Conservation (phyloP, 2,329 filamentous ascomycete species). For the Scorias spongiosa region DNA sequence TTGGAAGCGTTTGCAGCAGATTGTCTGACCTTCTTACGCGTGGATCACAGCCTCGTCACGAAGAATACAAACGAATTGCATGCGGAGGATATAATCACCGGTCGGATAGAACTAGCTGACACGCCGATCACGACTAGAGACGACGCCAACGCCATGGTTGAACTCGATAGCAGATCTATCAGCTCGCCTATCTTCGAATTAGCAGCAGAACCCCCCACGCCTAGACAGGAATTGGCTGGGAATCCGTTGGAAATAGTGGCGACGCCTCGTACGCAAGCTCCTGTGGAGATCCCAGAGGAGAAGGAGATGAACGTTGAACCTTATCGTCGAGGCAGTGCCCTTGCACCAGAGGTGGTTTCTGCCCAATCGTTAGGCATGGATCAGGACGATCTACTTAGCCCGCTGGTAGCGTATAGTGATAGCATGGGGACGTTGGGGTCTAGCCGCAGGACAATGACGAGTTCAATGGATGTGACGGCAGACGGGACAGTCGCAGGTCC, state of each 20-base stretch:
- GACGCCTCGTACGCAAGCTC: constrained; percentile 21
- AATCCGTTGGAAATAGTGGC: constrained; percentile 21
- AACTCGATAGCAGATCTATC: constrained; percentile 17
- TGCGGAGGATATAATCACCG: constrained; percentile 10
- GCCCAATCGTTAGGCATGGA: constrained; percentile 6
- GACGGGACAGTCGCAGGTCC: neutral
- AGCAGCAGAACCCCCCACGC: constrained; percentile 11
- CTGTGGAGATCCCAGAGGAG: constrained; percentile 1
- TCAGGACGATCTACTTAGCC: constrained; percentile 6
- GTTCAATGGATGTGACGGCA: neutral
- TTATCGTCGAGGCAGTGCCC: constrained; percentile 26
- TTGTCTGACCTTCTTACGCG: constrained; percentile 37
- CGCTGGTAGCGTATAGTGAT: constrained; percentile 9
- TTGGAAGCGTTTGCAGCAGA: constrained; percentile 32
- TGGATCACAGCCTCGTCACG: constrained; percentile 41
- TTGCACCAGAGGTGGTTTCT: constrained; percentile 32
- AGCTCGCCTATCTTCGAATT: constrained; percentile 11
- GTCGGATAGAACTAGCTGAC: constrained; percentile 14
- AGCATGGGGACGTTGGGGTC: constrained; percentile 3
- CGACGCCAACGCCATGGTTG: constrained; percentile 6
- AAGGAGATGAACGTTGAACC: constrained; percentile 7
- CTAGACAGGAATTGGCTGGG: constrained; percentile 22
- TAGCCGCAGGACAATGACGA: neutral
- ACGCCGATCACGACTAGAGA: constrained; percentile 10
- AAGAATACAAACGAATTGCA: constrained; percentile 21